Evolutionary conservation across 1,284 basidiomycete genomes (phyloP), one percentile per base, ranked within the genome.

Genomic region (Sanghuangporus sanghuang): DNA sequence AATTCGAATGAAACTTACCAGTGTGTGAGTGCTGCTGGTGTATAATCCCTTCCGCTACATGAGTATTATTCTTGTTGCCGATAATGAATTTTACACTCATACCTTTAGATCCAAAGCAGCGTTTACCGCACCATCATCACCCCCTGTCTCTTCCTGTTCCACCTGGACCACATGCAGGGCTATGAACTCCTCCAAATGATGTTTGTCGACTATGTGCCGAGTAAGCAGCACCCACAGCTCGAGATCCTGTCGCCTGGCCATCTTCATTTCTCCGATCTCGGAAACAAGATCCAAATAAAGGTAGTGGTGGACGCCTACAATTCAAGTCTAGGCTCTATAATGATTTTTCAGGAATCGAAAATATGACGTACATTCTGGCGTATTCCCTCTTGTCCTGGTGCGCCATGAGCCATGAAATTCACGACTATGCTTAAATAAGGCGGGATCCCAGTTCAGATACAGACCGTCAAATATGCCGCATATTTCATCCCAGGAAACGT

Each of bases 361-460:
- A 11, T 32, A 27, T 42, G 14, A 32, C 58, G 32, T 57, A 61
- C 63, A 64, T 48, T 57, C 39, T 23, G 57, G 36, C 53, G 21
- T 67, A 12, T 64, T 68, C 67, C 64, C 21, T 66, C 55, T 56
- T 16, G 40, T 56, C 3, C 65, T 57, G 7, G 40, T n/a, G 5
- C 39, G 39, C 55, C 36, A 36, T 50, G 50, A 89, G 92, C 89
- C 88, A 67, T 96, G 93, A 63, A 91, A 84, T 2, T 71, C 76
- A 11, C 85, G 69, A 0, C 70, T 70, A 46, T 81, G 74, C 0
- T 78, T 71, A 73, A 92, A 90, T 6, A 85, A 76, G 0, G 65
- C 68, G 0, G 95, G 92, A 72, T 95, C 81, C 96, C 96, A 98
- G 71, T 91, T 98, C 44, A 93, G 73, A 73, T 95, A 94, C 46